phyloP scores from a whole-genome alignment of 129 eudicot species.

The Daucus carota region DNA sequence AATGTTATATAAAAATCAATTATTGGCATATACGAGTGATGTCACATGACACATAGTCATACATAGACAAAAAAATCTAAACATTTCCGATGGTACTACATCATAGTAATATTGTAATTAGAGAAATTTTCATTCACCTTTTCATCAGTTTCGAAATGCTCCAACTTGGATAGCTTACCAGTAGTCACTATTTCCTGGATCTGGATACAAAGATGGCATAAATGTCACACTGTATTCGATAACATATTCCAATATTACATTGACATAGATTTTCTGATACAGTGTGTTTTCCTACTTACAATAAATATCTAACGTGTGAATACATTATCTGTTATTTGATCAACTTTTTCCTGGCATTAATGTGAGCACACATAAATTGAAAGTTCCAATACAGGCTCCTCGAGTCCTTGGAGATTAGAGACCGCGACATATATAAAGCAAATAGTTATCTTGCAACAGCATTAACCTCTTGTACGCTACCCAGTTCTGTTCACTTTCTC shows the following conservation, averaged over 20 bases:
- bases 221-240: neutral
- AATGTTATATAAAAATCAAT: neutral
- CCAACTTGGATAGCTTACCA: conserved; percentile 89
- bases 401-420: neutral
- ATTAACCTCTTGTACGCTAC: neutral
- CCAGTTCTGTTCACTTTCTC: neutral
- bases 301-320: neutral
- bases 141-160: conserved; percentile 90
- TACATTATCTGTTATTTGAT: too few species aligned
- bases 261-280: neutral
- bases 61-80: neutral
- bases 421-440: neutral
- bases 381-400: neutral
- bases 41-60: neutral
- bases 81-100: neutral
- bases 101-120: neutral
- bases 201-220: conserved; percentile 39
- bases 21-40: neutral
- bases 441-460: neutral
- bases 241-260: neutral
- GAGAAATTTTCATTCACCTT: conserved; percentile 40
- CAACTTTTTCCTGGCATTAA: neutral
- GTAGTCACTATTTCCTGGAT: conserved; percentile 85
- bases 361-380: neutral
- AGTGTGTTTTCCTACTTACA: neutral